A percentile compares a stretch with the other conserved stretches of the same genome.
phyloP scores from a whole-genome alignment of 1,284 basidiomycete species.

The Ustanciosporium gigantosporum region DNA sequence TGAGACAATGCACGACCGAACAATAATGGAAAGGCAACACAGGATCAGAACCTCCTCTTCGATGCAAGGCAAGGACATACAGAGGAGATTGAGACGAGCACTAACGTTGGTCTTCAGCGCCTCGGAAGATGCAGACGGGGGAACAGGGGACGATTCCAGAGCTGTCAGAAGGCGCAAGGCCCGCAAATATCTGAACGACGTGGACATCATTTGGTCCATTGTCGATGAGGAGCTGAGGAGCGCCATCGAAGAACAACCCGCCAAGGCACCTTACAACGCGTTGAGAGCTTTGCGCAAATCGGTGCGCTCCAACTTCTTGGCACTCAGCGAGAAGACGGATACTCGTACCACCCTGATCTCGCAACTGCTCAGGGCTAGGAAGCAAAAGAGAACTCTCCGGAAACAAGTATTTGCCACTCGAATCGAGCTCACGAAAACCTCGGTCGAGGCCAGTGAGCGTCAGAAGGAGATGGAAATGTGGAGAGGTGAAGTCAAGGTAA shows the following conservation, averaged over 20 bases:
- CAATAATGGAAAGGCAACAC: constrained; percentile 18
- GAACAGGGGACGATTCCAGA: constrained; percentile 4
- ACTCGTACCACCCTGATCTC: constrained; percentile 23
- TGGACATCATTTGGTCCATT: constrained; percentile 38
- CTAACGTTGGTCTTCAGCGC: constrained; percentile 30
- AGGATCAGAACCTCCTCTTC: neutral
- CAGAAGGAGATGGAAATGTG: constrained; percentile 26
- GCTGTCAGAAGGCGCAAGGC: constrained; percentile 21
- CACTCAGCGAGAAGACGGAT: constrained; percentile 34
- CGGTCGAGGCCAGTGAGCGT: constrained; percentile 15
- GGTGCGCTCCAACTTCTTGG: constrained; percentile 19
- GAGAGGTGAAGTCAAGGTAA: constrained; percentile 16
- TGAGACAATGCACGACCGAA: constrained; percentile 23
- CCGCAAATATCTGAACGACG: constrained; percentile 35
- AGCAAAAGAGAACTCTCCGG: constrained; percentile 21
- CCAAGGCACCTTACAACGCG: constrained; percentile 29
- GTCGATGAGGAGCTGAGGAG: constrained; percentile 33
- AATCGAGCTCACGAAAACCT: constrained; percentile 10
- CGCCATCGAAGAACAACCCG: constrained; percentile 34
- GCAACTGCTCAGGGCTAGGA: constrained; percentile 21
- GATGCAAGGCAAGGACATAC: constrained; percentile 11
- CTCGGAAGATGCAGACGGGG: constrained; percentile 2
- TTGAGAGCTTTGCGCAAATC: constrained; percentile 29
- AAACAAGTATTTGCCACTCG: constrained; percentile 23
- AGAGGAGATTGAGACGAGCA: constrained; percentile 28